Conservation (phyloP, 2,329 filamentous ascomycete genomes). For the Didymella keratinophila region DNA sequence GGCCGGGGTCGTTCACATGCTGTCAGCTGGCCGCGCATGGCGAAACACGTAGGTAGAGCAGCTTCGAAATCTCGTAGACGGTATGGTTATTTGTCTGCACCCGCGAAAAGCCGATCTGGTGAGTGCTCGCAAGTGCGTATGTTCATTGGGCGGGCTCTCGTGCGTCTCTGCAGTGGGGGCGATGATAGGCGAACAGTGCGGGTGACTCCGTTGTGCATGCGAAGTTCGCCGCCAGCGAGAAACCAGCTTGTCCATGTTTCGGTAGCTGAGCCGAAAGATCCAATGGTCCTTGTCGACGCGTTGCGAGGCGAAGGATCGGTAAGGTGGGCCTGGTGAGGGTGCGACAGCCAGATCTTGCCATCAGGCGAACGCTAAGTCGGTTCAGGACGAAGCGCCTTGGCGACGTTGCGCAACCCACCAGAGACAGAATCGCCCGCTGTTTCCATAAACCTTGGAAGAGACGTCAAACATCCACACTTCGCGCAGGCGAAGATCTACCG, state of each 20-base stretch:
- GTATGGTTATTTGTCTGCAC: background rate
- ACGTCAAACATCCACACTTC: background rate
- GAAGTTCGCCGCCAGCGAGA: conserved; percentile 1
- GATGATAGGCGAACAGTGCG: conserved; percentile 1
- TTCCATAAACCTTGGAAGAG: background rate
- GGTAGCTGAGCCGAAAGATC: background rate
- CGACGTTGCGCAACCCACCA: background rate
- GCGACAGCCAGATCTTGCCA: background rate
- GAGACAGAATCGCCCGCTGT: background rate
- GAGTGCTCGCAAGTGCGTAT: background rate
- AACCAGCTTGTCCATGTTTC: background rate
- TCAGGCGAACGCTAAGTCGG: background rate
- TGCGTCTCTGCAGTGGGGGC: background rate
- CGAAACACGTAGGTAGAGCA: background rate
- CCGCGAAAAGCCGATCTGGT: background rate
- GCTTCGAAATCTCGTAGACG: background rate
- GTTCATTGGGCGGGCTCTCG: background rate
- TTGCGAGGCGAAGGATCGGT: background rate
- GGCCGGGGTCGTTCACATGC: background rate
- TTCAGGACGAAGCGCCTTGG: background rate
- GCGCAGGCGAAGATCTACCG: background rate
- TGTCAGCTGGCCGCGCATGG: conserved; percentile 8
- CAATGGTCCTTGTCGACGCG: background rate
- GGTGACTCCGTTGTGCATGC: conserved; percentile 1
- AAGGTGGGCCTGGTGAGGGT: background rate